phyloP scores from a whole-genome alignment of 805 yeast species.

The Ogataea paradorogensis region DNA sequence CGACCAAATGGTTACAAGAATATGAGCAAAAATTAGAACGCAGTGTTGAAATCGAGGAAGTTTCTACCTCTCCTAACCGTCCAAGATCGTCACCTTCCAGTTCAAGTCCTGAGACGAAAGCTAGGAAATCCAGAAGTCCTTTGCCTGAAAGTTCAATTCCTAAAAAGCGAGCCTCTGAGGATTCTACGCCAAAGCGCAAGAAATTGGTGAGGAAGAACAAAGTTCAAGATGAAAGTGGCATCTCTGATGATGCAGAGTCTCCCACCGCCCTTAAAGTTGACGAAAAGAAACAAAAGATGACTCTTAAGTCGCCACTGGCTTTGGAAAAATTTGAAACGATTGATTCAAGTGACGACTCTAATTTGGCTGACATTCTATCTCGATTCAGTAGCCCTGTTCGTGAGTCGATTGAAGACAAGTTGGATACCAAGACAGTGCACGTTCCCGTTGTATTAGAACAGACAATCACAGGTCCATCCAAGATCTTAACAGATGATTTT shows the following conservation, averaged over 20 bases:
- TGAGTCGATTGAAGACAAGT: background rate
- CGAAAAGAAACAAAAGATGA: background rate
- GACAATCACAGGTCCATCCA: constrained; percentile 23
- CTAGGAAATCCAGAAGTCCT: background rate
- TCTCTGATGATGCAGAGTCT: constrained; percentile 16
- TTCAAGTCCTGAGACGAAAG: constrained; percentile 2
- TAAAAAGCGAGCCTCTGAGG: constrained; percentile 18
- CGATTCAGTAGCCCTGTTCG: constrained; percentile 7
- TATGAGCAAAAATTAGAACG: constrained; percentile 14
- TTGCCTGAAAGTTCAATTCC: constrained; percentile 16
- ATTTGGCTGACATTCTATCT: constrained; percentile 11
- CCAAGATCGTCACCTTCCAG: constrained; percentile 1
- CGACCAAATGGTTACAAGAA: constrained; percentile 39
- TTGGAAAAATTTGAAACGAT: constrained; percentile 26
- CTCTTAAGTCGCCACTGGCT: constrained; percentile 16
- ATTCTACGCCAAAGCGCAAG: constrained; percentile 17
- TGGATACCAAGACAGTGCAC: background rate
- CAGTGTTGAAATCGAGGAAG: constrained; percentile 9
- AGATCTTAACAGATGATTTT: constrained; percentile 17
- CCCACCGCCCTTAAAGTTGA: constrained; percentile 7
- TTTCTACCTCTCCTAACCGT: background rate
- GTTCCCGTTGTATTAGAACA: constrained; percentile 4
- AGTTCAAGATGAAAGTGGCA: constrained; percentile 9
- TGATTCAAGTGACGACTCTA: constrained; percentile 12
- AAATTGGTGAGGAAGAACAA: constrained; percentile 14